A percentile compares a stretch with the other conserved stretches of the same genome.
Conservation (phyloP, 2,329 filamentous ascomycete species). For the Westerdykella sp. region DNA sequence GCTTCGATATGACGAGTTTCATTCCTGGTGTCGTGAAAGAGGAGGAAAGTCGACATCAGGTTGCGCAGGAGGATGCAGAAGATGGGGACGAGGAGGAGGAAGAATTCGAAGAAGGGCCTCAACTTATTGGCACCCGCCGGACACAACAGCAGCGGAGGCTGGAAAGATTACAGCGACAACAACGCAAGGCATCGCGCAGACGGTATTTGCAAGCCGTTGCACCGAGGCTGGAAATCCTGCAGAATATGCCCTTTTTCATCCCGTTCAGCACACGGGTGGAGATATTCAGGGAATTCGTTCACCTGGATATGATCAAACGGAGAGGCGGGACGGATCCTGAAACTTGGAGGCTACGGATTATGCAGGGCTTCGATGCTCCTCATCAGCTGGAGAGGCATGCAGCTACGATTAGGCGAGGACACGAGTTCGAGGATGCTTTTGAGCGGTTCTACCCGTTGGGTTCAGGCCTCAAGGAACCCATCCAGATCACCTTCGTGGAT, state of each 20-base stretch:
- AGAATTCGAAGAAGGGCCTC: slow-evolving; percentile 31
- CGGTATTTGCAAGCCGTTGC: slow-evolving; percentile 72
- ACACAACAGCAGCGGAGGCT: slow-evolving; percentile 57
- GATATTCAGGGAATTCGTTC: slow-evolving; percentile 90
- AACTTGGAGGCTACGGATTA: slow-evolving; percentile 59
- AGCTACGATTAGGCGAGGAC: slow-evolving; percentile 70
- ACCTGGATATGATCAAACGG: slow-evolving; percentile 68
- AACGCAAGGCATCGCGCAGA: slow-evolving; percentile 61
- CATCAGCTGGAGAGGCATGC: slow-evolving; percentile 50
- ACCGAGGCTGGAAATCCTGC: slow-evolving; percentile 80
- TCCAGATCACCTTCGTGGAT: slow-evolving; percentile 94
- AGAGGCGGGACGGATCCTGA: slow-evolving; percentile 68
- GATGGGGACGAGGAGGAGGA: slow-evolving; percentile 43
- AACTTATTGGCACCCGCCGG: slow-evolving; percentile 51
- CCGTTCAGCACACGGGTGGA: slow-evolving; percentile 86
- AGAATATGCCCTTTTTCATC: slow-evolving; percentile 96
- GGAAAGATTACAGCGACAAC: slow-evolving; percentile 57
- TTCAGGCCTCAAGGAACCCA: slow-evolving; percentile 83
- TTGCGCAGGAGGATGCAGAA: slow-evolving; percentile 58
- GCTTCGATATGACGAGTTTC: slow-evolving; percentile 83
- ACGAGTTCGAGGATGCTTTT: slow-evolving; percentile 80
- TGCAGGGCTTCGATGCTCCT: slow-evolving; percentile 27
- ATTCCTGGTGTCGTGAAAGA: slow-evolving; percentile 80
- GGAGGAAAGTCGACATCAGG: slow-evolving; percentile 68
- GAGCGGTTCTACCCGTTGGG: slow-evolving; percentile 74